Evolutionary conservation across 2,329 filamentous ascomycete genomes (phyloP), one percentile per base, ranked within the genome.

Genomic region (Hawksworthiomyces lignivorus): DNA sequence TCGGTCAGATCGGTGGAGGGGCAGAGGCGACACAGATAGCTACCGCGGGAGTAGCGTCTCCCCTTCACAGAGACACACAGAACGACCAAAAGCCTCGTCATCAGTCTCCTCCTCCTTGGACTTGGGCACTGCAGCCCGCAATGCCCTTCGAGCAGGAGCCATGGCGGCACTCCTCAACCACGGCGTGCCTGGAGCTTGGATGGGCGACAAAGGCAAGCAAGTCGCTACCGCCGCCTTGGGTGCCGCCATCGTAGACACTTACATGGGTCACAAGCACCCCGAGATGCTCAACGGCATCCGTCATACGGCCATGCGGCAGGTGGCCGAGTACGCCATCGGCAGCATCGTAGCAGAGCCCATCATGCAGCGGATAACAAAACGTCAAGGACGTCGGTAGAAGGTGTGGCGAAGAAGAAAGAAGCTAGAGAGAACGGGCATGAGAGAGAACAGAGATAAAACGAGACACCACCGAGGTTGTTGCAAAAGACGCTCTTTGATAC

Each of bases 141-240:
- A 52, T 24, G 55, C 54, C 1, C 24, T 55, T 12, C 48, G 54
- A 5, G 55, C 54, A 5, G 54, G 53, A 2, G 45, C 54, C 6
- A 40, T 57, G 21, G 51, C 50, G 6, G 50, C 50, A 5, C 45
- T 56, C 12, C 47, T 42, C 22, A 48, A 39, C 18, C 43, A 51
- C 29, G 37, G 44, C 10, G 39, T 41, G 14, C 50, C 50, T 2
- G 53, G 52, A 21, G 36, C 41, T 5, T 56, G 54, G 55, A 18
- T 54, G 14, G 42, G 52, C 28, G 43, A 48, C 36, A 55, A 56
- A 36, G 54, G 52, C 7, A 37, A 47, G 14, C 51, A 49, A 12
- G 50, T 56, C 19, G 55, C 50, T 8, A 54, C 53, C 27, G 55
- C 54, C 0, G 54, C 53, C 5, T 47, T 57, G 10, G 52, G 53